Evolutionary conservation across 768 basidiomycete genomes (phyloP).

Genomic region (Rhizopogon vulgaris): DNA sequence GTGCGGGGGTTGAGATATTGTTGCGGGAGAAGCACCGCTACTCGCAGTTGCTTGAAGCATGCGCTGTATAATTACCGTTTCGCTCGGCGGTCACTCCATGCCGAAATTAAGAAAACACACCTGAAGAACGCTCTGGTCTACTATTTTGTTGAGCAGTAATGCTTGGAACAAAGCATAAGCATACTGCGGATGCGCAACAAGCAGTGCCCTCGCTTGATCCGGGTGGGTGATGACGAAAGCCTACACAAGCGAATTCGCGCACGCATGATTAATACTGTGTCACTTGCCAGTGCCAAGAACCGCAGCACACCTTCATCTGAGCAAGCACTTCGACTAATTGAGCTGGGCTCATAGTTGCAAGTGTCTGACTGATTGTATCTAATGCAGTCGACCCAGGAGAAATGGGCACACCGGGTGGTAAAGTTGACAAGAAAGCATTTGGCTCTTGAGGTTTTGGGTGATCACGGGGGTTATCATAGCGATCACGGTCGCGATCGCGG

Average conservation of each 20-base stretch:
- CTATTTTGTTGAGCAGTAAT: slow-evolving; percentile 86
- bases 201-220: slow-evolving; percentile 77
- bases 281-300: slow-evolving; percentile 6
- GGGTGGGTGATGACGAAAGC: slow-evolving; percentile 89
- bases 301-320: slow-evolving; percentile 87
- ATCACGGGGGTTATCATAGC: slow-evolving; percentile 26
- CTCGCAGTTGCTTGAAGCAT: slow-evolving; percentile 45
- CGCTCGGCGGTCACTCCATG: slow-evolving; percentile 1
- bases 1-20: slow-evolving; percentile 23
- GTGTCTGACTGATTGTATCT: slow-evolving; percentile 79
- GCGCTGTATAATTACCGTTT: slow-evolving; percentile 28
- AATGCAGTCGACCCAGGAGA: slow-evolving; percentile 65
- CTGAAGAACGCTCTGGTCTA: slow-evolving; percentile 83
- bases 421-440: slow-evolving; percentile 49
- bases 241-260: slow-evolving; percentile 34
- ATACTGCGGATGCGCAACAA: slow-evolving; percentile 84
- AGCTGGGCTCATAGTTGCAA: slow-evolving; percentile 76
- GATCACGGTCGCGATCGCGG: slow-evolving; percentile 42
- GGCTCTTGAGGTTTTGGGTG: slow-evolving; percentile 31
- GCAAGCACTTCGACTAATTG: slow-evolving; percentile 91
- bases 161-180: slow-evolving; percentile 96
- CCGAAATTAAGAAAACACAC: slow-evolving; percentile 36
- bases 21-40: slow-evolving; percentile 19
- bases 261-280: slow-evolving; percentile 10
- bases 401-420: slow-evolving; percentile 75